Percentiles rank a stretch among this genome's conserved stretches.
These are phyloP conservation scores for Colletotrichum shisoi DNA, from an alignment of 2,329 filamentous ascomycete genomes.

Conservation along the genomic window DNA sequence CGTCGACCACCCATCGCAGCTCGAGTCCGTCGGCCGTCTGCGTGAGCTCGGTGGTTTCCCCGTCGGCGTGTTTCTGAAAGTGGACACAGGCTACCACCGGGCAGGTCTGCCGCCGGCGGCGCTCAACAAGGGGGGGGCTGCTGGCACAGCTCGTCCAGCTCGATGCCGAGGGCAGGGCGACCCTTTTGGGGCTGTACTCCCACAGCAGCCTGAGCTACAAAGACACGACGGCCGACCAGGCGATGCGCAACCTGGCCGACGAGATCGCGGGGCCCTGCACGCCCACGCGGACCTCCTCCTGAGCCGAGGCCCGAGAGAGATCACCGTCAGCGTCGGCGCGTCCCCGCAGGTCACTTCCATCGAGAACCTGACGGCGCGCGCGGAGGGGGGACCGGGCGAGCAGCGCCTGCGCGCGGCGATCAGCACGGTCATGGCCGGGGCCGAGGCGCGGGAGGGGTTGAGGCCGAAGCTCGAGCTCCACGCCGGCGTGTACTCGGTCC, in stretches of 20 bases:
- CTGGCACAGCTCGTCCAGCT: constrained; percentile 48
- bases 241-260: constrained; percentile 45
- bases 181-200: constrained; percentile 46
- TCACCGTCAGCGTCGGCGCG: constrained; percentile 47
- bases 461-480: constrained; percentile 62
- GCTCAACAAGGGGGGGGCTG: constrained; percentile 51
- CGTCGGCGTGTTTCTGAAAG: constrained; percentile 63
- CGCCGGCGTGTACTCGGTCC: constrained; percentile 69
- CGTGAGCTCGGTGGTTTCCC: constrained; percentile 44
- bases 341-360: constrained; percentile 47
- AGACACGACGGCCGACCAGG: constrained; percentile 42
- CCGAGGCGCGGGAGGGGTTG: constrained; percentile 8
- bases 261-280: constrained; percentile 45
- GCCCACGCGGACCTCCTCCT: constrained; percentile 37
- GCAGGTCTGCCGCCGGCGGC: constrained; percentile 61
- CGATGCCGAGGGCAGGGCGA: constrained; percentile 32
- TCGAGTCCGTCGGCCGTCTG: constrained; percentile 47
- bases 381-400: constrained; percentile 2
- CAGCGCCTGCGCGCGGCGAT: constrained; percentile 3
- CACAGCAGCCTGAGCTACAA: constrained; percentile 49
- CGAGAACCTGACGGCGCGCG: constrained; percentile 41
- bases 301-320: constrained; percentile 24
- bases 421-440: neutral
- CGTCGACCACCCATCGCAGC: constrained; percentile 63
- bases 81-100: constrained; percentile 70